Evolutionary conservation across 192 early-diverging fungal genomes (phyloP), one percentile per base, ranked within the genome.

Genomic region (Coemansia sp.): DNA sequence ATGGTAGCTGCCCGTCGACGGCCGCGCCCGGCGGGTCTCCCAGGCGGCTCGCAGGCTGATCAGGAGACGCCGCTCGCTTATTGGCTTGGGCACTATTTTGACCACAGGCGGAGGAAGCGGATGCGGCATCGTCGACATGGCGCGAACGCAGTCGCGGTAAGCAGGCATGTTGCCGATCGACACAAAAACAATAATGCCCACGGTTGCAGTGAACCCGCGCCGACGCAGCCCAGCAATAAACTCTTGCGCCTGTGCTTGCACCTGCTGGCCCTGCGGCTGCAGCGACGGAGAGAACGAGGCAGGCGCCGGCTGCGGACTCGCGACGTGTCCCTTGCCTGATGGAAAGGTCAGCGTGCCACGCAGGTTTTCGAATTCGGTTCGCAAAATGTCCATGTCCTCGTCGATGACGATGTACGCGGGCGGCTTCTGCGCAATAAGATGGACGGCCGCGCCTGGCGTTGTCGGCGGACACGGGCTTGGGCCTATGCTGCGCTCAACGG

Each of bases 261-360:
- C 32, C 9, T 34, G 32, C 32, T 34, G n/a, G n/a, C n/a, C n/a
- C n/a, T n/a, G n/a, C n/a, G n/a, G n/a, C n/a, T n/a, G 13, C 13
- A 25, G 35, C 42, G 62, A 30, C 20, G 49, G 49, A 0, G 34
- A 34, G 1, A 29, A 9, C 6, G 35, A 29, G n/a, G 30, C 62
- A 6, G 55, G 19, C 23, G 46, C 39, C 10, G 25, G 14, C 11
- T 14, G 28, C 27, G 49, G 8, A 5, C 52, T 24, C 9, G 46
- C 23, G 13, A 55, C 60, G 27, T 24, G 25, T 28, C 8, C 39
- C 20, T 27, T 53, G 51, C 27, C n/a, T 25, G 57, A 56, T 1
- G 71, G 58, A 51, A 78, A 78, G 8, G 71, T 69, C 67, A 78
- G 55, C n/a, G 67, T 78, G 14, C 75, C 75, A 14, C 75, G 70